A percentile compares a stretch with the other conserved stretches of the same genome.
These are phyloP conservation scores for Penicillium sclerotigenum DNA, from an alignment of 2,329 filamentous ascomycete genomes.

Conservation along the genomic window DNA sequence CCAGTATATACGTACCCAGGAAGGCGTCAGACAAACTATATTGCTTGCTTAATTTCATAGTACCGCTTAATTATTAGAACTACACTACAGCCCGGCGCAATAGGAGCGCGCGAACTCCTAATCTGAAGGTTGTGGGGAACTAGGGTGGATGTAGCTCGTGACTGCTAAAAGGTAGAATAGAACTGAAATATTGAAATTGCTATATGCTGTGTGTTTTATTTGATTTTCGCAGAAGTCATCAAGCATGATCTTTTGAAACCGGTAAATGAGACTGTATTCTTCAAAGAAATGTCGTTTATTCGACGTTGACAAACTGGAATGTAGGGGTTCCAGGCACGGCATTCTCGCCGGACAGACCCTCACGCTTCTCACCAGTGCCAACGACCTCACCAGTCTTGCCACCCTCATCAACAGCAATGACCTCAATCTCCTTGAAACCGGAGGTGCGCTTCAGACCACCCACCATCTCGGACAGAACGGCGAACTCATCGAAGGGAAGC, in stretches of 20 bases:
- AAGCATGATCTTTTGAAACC: conserved; percentile 20
- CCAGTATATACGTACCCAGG: too few relatives aligned
- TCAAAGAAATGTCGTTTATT: conserved; percentile 20
- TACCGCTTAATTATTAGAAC: too few relatives aligned
- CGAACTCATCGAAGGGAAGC: conserved; percentile 80
- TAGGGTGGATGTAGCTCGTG: too few relatives aligned
- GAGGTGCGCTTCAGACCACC: conserved; percentile 73
- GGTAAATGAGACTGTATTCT: conserved; percentile 5
- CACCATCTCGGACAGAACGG: conserved; percentile 73
- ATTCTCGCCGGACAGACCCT: conserved; percentile 63
- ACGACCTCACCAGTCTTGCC: conserved; percentile 48
- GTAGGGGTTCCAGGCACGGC: conserved; percentile 79
- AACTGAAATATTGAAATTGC: conserved; percentile 15
- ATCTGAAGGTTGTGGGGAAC: too few relatives aligned
- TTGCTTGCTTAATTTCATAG: too few relatives aligned
- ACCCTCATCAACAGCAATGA: conserved; percentile 66
- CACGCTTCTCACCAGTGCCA: conserved; percentile 53
- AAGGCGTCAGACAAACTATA: too few relatives aligned
- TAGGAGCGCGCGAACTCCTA: too few relatives aligned
- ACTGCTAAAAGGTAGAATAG: not conserved
- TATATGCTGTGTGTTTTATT: conserved; percentile 15
- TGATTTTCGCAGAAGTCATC: conserved; percentile 23
- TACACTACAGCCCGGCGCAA: too few relatives aligned
- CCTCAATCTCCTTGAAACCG: conserved; percentile 66
- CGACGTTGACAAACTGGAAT: conserved; percentile 81